A percentile compares a stretch with the other conserved stretches of the same genome.
Evolutionary conservation across 108 stramenopile genomes (phyloP).

Genomic region (Discostella pseudostelligera): DNA sequence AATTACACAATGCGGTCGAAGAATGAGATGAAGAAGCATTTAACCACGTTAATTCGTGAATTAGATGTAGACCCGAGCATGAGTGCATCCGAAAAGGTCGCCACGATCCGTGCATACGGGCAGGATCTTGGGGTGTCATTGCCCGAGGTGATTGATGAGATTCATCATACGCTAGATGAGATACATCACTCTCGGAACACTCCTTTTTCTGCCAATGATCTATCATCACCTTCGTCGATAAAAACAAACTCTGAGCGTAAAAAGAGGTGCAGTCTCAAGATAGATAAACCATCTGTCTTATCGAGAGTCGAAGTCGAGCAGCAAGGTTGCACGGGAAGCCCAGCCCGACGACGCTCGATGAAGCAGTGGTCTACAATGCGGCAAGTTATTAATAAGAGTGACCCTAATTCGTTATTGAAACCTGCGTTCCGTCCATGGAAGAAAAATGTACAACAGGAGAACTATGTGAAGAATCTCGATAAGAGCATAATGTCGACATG

Average conservation of each 20-base stretch:
- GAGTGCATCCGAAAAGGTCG: conserved; percentile 7
- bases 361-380: conserved; percentile 8
- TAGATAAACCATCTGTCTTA: neutral
- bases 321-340: neutral
- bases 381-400: neutral
- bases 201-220: neutral
- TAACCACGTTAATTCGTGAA: neutral
- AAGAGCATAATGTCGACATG: conserved; percentile 28
- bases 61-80: conserved; percentile 6
- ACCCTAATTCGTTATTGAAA: conserved; percentile 2
- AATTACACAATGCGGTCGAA: conserved; percentile 12
- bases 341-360: no score
- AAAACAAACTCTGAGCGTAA: neutral
- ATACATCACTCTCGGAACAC: neutral
- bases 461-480: conserved; percentile 23
- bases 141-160: conserved; percentile 4
- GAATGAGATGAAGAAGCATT: conserved; percentile 13
- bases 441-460: conserved; percentile 9
- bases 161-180: neutral
- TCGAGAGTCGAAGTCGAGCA: neutral
- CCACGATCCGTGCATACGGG: neutral
- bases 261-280: no score
- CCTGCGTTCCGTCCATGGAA: conserved; percentile 39
- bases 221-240: neutral
- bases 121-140: conserved; percentile 5